Evolutionary conservation across 768 basidiomycete genomes (phyloP), one percentile per base, ranked within the genome.

Genomic region (Suillus paluster): DNA sequence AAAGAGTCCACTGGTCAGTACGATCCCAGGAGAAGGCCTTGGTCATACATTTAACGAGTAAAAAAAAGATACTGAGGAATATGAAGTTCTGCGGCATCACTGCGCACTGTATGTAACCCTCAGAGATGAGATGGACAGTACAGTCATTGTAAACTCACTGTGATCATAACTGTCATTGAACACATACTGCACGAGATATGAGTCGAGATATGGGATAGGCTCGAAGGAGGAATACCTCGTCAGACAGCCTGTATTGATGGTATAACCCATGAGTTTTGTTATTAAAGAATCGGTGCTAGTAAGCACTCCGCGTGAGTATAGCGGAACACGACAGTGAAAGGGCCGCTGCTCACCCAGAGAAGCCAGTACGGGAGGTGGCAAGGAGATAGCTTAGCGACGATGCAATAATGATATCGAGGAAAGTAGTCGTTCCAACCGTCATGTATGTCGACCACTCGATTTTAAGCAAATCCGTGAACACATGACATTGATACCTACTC

Each of bases 171-270:
- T 23, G 5, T 1, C 11, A 53, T 21, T 33, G 50, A 38, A 56
- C n/a, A 38, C 11, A 55, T 14, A 27, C 50, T 59, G 17, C 6
- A 53, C 7, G 19, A 56, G 12, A 33, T 34, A 55, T 46, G 27
- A 57, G 19, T 57, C 21, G 12, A 36, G 5, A 33, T 19, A 36
- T 50, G 23, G 9, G 17, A n/a, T 11, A 14, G 21, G 15, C n/a
- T 38, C 10, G 50, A 59, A 38, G 21, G 15, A 36, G n/a, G 33
- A 25, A n/a, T 50, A 59, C 48, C 58, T 59, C 19, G 58, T 59
- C 27, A 55, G 9, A 55, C 33, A 39, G 3, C 58, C 58, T 2
- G 30, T 56, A n/a, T 56, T 56, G 12, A 56, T 34, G 34, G 5
- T 19, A 21, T 56, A 56, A 25, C 1, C 11, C 50, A 59, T 38